Evolutionary conservation across 169 alveolate species (phyloP).

Genomic region (Plasmodium blacklocki): DNA sequence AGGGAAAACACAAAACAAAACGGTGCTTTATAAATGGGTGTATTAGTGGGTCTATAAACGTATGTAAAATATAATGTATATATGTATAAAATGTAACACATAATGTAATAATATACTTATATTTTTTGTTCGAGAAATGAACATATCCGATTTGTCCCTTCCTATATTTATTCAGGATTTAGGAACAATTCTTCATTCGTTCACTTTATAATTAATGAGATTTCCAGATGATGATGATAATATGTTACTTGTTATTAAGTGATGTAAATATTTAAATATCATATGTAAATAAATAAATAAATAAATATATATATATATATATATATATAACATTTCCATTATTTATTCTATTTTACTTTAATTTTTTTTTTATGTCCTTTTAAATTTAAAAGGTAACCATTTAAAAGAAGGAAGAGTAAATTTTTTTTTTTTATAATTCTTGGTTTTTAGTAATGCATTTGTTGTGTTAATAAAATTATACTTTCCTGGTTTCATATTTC

Average conservation of each 20-base stretch:
- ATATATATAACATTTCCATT: no score
- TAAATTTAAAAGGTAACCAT: conserved; percentile 13
- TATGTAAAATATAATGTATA: no score
- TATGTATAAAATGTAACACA: no score
- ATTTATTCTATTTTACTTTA: neutral
- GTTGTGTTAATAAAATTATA: conserved; percentile 28
- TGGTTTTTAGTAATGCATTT: conserved; percentile 14
- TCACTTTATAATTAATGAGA: neutral
- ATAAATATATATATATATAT: no score
- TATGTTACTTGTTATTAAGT: neutral
- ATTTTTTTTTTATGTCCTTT: conserved; percentile 11
- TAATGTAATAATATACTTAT: no score
- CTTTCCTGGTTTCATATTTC: conserved; percentile 14
- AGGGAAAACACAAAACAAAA: neutral
- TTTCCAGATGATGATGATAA: conserved; percentile 17
- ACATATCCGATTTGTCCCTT: conserved; percentile 75
- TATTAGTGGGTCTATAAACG: no score
- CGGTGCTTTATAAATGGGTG: no score
- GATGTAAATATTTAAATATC: no score
- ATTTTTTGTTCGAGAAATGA: conserved; percentile 5
- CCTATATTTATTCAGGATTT: conserved; percentile 46
- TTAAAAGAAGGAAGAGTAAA: conserved; percentile 11
- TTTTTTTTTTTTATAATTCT: conserved; percentile 1
- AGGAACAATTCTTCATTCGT: conserved; percentile 76
- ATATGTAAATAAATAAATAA: no score